A percentile compares a stretch with the other conserved stretches of the same genome.
Evolutionary conservation across 805 yeast genomes (phyloP).

Genomic region (Candida sithepensis): DNA sequence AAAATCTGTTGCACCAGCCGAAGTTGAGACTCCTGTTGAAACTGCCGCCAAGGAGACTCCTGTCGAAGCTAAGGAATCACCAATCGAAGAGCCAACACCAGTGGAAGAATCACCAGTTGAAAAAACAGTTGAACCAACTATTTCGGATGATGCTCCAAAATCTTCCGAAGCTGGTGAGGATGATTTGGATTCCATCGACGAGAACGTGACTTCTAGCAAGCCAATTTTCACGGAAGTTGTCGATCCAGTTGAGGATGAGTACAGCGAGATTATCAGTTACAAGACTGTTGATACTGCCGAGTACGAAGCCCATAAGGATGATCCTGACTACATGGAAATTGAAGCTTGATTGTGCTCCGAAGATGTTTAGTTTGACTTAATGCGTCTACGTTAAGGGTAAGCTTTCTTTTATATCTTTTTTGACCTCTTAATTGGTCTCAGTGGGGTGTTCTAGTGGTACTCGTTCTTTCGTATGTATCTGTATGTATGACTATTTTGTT

Average conservation of each 20-base stretch:
- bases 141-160: constrained; percentile 4
- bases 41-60: not conserved
- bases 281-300: constrained; percentile 50
- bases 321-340: constrained; percentile 47
- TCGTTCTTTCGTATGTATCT: not conserved
- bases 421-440: too few relatives aligned
- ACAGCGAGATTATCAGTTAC: constrained; percentile 35
- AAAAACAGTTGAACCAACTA: constrained; percentile 8
- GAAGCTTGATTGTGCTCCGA: constrained; percentile 5
- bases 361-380: not conserved
- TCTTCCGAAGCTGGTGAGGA: constrained; percentile 5
- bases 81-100: constrained; percentile 10
- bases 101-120: constrained; percentile 4
- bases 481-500: not conserved
- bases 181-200: constrained; percentile 18
- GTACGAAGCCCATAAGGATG: constrained; percentile 39
- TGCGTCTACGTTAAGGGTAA: not conserved
- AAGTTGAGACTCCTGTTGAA: not conserved
- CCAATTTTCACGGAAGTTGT: constrained; percentile 32
- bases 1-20: not conserved
- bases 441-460: too few relatives aligned
- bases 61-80: constrained; percentile 5
- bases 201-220: constrained; percentile 15
- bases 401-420: not conserved
- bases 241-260: constrained; percentile 19